Percentiles rank a stretch among this genome's conserved stretches.
These are phyloP conservation scores for Zopfochytrium polystomum DNA, from an alignment of 371 early-diverging fungal species.

Conservation along the genomic window DNA sequence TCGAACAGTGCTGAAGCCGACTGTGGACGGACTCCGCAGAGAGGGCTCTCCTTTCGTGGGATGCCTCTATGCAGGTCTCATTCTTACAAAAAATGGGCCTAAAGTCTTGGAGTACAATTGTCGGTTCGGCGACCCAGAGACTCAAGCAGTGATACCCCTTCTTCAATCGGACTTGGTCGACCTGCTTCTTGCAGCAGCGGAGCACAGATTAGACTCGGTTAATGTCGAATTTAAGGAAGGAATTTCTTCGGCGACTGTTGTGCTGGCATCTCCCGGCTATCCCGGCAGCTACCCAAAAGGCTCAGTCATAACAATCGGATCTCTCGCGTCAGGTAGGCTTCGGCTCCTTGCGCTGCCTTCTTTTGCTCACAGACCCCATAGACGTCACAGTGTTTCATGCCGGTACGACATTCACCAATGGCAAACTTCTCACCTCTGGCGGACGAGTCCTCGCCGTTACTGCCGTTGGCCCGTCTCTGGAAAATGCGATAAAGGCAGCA, in stretches of 20 bases:
- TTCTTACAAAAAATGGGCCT: constrained; percentile 85
- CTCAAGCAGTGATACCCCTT: constrained; percentile 90
- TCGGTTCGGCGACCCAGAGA: constrained; percentile 97
- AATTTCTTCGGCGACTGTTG: constrained; percentile 86
- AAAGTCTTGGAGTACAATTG: constrained; percentile 96
- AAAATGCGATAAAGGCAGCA: constrained; percentile 54
- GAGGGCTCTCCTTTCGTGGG: constrained; percentile 96
- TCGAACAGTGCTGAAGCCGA: constrained; percentile 78
- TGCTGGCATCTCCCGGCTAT: constrained; percentile 89
- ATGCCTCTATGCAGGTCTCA: constrained; percentile 92
- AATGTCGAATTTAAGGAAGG: constrained; percentile 65
- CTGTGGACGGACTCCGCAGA: constrained; percentile 92
- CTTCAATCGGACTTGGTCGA: constrained; percentile 85
- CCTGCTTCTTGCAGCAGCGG: constrained; percentile 81
- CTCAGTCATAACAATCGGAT: constrained; percentile 63
- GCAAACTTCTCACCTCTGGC: constrained; percentile 78
- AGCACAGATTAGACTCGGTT: constrained; percentile 89
- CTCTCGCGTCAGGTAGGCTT: constrained; percentile 9
- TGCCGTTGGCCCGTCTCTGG: constrained; percentile 68
- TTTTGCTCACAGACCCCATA: constrained; percentile 20
- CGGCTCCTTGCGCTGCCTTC: background rate
- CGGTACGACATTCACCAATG: constrained; percentile 67
- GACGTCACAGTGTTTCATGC: constrained; percentile 88
- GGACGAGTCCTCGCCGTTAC: constrained; percentile 95
- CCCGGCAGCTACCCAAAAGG: constrained; percentile 85